Evolutionary conservation across 2,329 filamentous ascomycete species (phyloP).

Genomic region (Colletotrichum chlorophyti): DNA sequence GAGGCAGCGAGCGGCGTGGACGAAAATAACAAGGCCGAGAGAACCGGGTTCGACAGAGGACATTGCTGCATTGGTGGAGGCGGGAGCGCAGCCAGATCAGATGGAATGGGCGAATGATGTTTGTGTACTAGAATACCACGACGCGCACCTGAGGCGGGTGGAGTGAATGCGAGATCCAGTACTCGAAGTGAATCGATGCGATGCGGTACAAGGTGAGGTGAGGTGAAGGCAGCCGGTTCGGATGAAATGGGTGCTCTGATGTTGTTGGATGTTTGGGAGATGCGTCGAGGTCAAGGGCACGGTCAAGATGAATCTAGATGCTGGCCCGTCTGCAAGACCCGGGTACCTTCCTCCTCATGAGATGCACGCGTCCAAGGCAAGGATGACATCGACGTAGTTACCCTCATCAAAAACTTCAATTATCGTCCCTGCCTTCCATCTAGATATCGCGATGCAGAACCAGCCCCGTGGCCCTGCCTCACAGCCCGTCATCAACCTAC

Average conservation of each 20-base stretch:
- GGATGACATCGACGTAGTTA: neutral
- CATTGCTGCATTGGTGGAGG: neutral
- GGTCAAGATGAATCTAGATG: neutral
- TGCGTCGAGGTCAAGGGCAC: neutral
- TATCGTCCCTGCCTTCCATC: neutral
- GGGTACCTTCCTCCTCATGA: too few relatives aligned
- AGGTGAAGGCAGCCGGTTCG: slow-evolving; percentile 1
- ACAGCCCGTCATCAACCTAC: too few relatives aligned
- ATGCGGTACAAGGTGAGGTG: neutral
- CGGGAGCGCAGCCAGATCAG: neutral
- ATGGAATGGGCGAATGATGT: neutral
- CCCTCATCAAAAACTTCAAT: neutral
- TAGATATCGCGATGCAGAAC: neutral
- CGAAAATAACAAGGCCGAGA: slow-evolving; percentile 5
- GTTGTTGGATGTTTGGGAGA: slow-evolving; percentile 4
- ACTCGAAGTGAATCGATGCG: too few relatives aligned
- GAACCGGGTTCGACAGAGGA: slow-evolving; percentile 2
- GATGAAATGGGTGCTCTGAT: slow-evolving; percentile 24
- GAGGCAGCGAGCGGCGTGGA: slow-evolving; percentile 4
- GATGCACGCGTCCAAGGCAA: too few relatives aligned
- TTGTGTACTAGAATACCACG: neutral
- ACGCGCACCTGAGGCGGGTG: neutral
- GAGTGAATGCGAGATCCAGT: neutral
- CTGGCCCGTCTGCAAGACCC: neutral
- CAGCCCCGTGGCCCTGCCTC: too few relatives aligned